Evolutionary conservation across 768 basidiomycete genomes (phyloP), one percentile per base, ranked within the genome.

Genomic region (Tulasnella sp.): DNA sequence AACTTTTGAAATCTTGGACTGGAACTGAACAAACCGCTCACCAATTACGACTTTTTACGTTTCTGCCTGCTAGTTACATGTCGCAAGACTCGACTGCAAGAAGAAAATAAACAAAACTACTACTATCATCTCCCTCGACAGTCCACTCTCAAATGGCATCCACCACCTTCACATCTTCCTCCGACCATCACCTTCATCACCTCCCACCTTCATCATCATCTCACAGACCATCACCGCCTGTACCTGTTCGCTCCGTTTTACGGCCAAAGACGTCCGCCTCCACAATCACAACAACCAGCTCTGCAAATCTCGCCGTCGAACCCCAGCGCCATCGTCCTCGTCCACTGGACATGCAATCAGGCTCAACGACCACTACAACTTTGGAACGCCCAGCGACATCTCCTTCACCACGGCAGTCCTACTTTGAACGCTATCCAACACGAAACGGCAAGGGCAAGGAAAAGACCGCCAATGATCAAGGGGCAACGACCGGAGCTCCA

Each of bases 351-450:
- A 64, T 69, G 36, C 58, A 25, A 64, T 64, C 29, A 22, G 31
- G 5, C 4, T 54, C 34, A 17, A 12, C 72, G 3, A 73, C 36
- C 11, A 36, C 45, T 11, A 45, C 72, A 0, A 73, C 42, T 25
- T 37, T 73, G 37, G 72, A 73, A 73, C 72, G 52, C 29, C 72
- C 72, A 0, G n/a, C n/a, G 5, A 38, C 73, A 17, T 64, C 78
- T 22, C 54, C 78, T 19, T 77, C 79, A 34, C 79, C 79, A 2
- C 4, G 38, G 29, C 69, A 78, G 69, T 69, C 79, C 15, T 79
- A 79, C 58, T 79, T 79, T 71, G 79, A 79, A 67, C 77, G 79
- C 64, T 79, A 79, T 68, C 79, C 79, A 34, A 67, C 42, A 17
- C 78, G 79, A 36, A 58, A 76, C 22, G 71, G 54, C 54, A 67